Conservation (phyloP, 805 yeast genomes). For the Kuraishia borneana region DNA sequence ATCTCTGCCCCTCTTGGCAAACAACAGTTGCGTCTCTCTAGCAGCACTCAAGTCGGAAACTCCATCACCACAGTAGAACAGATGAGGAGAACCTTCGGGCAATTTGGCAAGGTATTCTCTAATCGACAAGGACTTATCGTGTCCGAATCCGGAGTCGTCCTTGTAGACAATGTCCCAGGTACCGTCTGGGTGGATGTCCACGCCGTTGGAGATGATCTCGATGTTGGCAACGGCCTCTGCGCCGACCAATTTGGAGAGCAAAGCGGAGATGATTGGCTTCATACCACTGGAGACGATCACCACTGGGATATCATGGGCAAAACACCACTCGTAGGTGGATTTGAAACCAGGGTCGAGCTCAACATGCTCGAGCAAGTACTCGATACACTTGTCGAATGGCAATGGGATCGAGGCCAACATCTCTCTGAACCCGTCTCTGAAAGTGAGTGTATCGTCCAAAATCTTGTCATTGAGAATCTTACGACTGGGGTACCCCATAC, state of each 20-base stretch:
- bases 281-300: slow-evolving; percentile 88
- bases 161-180: slow-evolving; percentile 79
- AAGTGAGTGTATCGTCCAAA: slow-evolving; percentile 52
- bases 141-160: slow-evolving; percentile 86
- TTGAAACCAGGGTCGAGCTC: slow-evolving; percentile 86
- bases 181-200: slow-evolving; percentile 39
- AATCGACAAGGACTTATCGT: slow-evolving; percentile 84
- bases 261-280: slow-evolving; percentile 80
- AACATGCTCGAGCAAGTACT: slow-evolving; percentile 51
- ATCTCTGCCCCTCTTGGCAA: slow-evolving; percentile 90
- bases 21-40: slow-evolving; percentile 82
- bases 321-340: slow-evolving; percentile 72
- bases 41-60: slow-evolving; percentile 94
- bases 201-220: slow-evolving; percentile 76
- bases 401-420: slow-evolving; percentile 75
- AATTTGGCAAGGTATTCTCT: slow-evolving; percentile 29
- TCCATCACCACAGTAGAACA: slow-evolving; percentile 97
- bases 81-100: slow-evolving; percentile 34
- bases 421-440: slow-evolving; percentile 72
- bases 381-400: slow-evolving; percentile 78
- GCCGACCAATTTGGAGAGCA: slow-evolving; percentile 68
- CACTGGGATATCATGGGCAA: slow-evolving; percentile 61
- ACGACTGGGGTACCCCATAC: slow-evolving; percentile 70
- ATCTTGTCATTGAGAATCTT: slow-evolving; percentile 59
- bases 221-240: slow-evolving; percentile 59